Evolutionary conservation across 805 yeast species (phyloP), one percentile per base, ranked within the genome.

Genomic region (Saccharomycopsis fodiens): DNA sequence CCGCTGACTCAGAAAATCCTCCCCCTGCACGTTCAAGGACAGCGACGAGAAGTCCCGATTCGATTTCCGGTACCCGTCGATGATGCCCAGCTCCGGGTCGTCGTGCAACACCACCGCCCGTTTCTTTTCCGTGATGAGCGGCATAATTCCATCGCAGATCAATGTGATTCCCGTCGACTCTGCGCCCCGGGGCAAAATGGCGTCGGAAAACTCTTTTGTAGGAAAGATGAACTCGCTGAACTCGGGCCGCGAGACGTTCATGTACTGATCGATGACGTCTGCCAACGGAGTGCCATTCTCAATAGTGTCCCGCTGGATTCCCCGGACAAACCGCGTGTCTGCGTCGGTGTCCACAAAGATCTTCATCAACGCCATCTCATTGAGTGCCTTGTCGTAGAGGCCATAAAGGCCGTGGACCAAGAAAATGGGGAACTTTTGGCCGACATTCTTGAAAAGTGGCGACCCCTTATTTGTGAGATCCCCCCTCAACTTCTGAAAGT

Each of bases 311-410:
- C 59, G 10, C 53, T 45, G 8, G 48, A 85, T 81, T 83, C 93
- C 78, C 52, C 95, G 73, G n/a, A 86, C 79, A 35, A 89, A 65
- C 45, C 96, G 65, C 3, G 83, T 78, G 60, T 89, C 97, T 1
- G 91, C 78, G 61, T 89, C 97, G 51, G 87, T 74, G 53, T 85
- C 93, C 13, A 89, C 70, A 55, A 82, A 89, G 2, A 89, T 76
- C 57, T 78, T 82, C 52, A 88, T 67, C 1, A 76, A 68, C 0
- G 89, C 79, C 56, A 72, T 50, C 8, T 66, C 65, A 30, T 84
- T 63, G 8, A 89, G 60, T 16, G 66, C 66, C 38, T 65, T 63
- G 58, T 85, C 81, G 57, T 77, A 83, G 20, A 89, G 67, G 0
- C 95, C 91, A 57, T 89, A 89, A 16, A 82, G 65, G 2, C 97